Evolutionary conservation across 192 early-diverging fungal genomes (phyloP).

Genomic region (Rhizophagus prolifer): DNA sequence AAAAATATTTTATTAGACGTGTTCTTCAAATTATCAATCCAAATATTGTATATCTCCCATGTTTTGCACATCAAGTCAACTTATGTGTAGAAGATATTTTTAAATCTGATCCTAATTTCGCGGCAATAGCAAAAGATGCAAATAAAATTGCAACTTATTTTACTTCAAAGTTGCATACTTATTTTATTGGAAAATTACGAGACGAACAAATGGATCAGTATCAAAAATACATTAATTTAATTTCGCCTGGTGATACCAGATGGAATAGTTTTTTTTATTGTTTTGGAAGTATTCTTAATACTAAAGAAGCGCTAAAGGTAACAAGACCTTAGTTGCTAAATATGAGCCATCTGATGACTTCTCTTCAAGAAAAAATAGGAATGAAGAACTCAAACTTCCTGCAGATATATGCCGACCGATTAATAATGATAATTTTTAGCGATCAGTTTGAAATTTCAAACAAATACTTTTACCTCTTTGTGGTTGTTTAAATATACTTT

Average conservation of each 20-base stretch:
- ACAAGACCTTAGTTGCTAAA: background rate
- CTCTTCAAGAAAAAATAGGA: background rate
- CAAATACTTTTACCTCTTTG: background rate
- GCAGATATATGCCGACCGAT: background rate
- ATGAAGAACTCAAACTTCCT: background rate
- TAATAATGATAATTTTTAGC: slow-evolving; percentile 2
- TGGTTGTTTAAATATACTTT: background rate
- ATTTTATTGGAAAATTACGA: background rate
- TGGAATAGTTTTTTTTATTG: background rate
- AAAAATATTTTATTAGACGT: background rate
- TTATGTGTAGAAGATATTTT: slow-evolving; percentile 6
- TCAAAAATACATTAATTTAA: background rate
- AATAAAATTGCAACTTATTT: slow-evolving; percentile 14
- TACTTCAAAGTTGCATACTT: background rate
- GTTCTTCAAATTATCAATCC: background rate
- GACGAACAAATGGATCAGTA: background rate
- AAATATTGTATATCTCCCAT: background rate
- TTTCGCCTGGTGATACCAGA: background rate
- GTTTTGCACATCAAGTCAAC: slow-evolving; percentile 13
- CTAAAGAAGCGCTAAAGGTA: slow-evolving; percentile 2
- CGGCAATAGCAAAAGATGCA: slow-evolving; percentile 3
- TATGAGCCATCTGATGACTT: background rate
- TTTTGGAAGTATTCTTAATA: background rate
- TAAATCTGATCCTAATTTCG: background rate
- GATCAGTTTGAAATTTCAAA: background rate